Conservation (phyloP, 192 early-diverging fungal species). For the Jimgerdemannia lactiflua region DNA sequence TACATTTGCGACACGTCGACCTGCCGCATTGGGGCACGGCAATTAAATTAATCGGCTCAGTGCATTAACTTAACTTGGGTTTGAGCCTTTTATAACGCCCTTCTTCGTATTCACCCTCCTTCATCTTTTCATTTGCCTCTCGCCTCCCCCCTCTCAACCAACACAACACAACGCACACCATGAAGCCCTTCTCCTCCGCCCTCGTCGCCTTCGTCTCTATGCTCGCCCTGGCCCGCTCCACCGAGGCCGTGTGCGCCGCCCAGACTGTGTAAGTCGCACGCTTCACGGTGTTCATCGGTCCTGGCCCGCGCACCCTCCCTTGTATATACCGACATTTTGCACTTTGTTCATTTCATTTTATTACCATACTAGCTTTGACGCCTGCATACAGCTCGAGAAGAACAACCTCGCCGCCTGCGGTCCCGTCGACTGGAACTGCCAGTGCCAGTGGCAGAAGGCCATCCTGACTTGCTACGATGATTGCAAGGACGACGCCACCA, state of each 20-base stretch:
- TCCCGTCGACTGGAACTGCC: neutral
- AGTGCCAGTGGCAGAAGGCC: neutral
- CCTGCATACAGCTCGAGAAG: neutral
- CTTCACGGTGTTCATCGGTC: neutral
- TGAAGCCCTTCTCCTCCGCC: neutral
- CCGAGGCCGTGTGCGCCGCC: neutral
- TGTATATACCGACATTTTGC: neutral
- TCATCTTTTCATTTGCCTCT: too few species aligned
- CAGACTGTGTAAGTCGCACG: neutral
- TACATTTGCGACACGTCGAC: too few species aligned
- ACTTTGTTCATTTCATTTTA: neutral
- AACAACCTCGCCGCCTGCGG: neutral
- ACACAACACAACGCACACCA: neutral
- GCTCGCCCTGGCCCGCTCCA: neutral
- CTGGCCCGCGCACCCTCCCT: neutral
- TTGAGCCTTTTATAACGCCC: too few species aligned
- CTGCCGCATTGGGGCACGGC: too few species aligned
- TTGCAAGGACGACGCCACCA: neutral
- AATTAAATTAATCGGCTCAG: too few species aligned
- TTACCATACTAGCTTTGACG: neutral
- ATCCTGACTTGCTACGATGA: constrained; percentile 2
- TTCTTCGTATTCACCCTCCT: too few species aligned
- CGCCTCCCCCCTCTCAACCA: too few species aligned
- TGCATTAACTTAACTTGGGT: too few species aligned
- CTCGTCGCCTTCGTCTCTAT: neutral